These are phyloP conservation scores for Naganishia kalamii DNA, from an alignment of 768 basidiomycete species.

Conservation along the genomic window DNA sequence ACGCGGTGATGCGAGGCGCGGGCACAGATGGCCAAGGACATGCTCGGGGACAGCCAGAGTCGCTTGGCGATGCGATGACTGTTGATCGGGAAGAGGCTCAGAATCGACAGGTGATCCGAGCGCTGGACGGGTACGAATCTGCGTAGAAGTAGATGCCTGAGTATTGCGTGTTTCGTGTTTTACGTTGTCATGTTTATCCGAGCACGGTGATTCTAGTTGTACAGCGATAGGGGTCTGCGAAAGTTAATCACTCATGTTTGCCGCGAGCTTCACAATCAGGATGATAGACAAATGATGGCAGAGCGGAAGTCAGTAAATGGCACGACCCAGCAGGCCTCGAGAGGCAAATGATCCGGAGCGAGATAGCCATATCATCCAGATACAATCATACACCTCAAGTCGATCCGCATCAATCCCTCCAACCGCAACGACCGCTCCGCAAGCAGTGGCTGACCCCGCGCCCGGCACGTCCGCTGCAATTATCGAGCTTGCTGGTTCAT, in stretches of 20 bases:
- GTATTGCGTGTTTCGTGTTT: neutral
- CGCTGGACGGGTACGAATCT: conserved; percentile 5
- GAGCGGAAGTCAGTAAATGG: neutral
- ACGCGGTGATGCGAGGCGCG: neutral
- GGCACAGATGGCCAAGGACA: conserved; percentile 1
- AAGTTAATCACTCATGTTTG: no score
- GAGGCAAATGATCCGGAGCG: neutral
- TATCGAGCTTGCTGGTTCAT: conserved; percentile 8
- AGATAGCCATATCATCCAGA: conserved; percentile 18
- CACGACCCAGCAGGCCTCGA: neutral
- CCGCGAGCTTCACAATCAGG: neutral
- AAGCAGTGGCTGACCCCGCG: neutral
- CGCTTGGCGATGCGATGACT: conserved; percentile 3
- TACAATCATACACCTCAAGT: conserved; percentile 20
- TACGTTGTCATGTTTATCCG: neutral
- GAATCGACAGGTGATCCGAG: neutral
- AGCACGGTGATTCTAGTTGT: neutral
- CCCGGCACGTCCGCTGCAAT: neutral
- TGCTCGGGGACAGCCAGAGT: neutral
- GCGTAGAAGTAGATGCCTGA: neutral
- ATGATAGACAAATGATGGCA: no score
- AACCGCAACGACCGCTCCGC: conserved; percentile 9
- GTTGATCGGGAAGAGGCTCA: conserved; percentile 2
- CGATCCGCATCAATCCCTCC: conserved; percentile 13
- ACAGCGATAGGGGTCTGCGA: neutral